Conservation (phyloP, 1,139 yeast genomes). For the Scheffersomyces stambukii region DNA sequence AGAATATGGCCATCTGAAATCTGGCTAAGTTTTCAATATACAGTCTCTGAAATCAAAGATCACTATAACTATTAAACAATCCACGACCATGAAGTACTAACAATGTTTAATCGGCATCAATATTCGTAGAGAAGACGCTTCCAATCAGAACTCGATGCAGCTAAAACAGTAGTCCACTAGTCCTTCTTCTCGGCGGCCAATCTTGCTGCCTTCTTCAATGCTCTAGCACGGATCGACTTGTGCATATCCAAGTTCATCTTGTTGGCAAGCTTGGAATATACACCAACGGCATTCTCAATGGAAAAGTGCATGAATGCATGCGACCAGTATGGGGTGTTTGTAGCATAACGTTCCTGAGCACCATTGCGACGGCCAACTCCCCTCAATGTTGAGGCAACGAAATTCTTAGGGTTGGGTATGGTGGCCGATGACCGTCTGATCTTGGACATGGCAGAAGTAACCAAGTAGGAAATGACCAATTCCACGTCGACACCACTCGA, state of each 20-base stretch:
- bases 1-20: no score
- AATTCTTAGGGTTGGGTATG: conserved; percentile 79
- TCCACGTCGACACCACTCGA: conserved; percentile 76
- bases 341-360: conserved; percentile 85
- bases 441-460: conserved; percentile 95
- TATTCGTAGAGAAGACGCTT: no score
- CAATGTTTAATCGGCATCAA: no score
- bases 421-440: conserved; percentile 67
- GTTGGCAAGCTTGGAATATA: conserved; percentile 68
- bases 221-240: conserved; percentile 72
- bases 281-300: conserved; percentile 77
- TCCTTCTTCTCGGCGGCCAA: conserved; percentile 17
- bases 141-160: no score
- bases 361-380: conserved; percentile 83
- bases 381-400: conserved; percentile 66
- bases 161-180: no score
- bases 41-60: no score
- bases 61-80: no score
- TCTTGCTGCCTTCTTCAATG: conserved; percentile 69
- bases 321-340: conserved; percentile 88
- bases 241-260: conserved; percentile 72
- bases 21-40: no score
- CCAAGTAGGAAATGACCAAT: conserved; percentile 82
- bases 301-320: conserved; percentile 92
- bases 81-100: no score